Evolutionary conservation across 2,329 filamentous ascomycete species (phyloP).

Genomic region (Cryphonectria naterciae): DNA sequence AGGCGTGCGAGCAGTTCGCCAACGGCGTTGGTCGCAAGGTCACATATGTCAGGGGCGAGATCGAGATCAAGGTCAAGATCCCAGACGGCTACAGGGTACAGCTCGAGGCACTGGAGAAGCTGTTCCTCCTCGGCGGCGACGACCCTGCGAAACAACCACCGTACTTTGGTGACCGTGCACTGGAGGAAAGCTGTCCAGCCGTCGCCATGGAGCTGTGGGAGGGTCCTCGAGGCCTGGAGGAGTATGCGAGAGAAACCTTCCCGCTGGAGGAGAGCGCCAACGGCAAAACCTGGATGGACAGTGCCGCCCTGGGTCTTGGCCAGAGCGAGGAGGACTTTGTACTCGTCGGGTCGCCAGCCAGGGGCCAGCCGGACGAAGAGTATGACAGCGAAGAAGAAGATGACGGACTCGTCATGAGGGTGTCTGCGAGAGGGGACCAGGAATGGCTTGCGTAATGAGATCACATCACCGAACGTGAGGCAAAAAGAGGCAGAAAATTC

Average conservation of each 20-base stretch:
- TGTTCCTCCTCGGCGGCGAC: conserved; percentile 57
- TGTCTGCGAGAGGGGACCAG: conserved; percentile 60
- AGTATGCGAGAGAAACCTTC: conserved; percentile 94
- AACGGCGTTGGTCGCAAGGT: conserved; percentile 78
- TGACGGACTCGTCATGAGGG: conserved; percentile 62
- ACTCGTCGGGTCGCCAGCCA: conserved; percentile 20
- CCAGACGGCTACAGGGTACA: conserved; percentile 89
- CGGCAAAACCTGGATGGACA: conserved; percentile 85
- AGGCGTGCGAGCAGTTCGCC: conserved; percentile 81
- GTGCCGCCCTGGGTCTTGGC: background rate
- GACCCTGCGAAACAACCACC: conserved; percentile 62
- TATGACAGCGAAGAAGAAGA: conserved; percentile 53
- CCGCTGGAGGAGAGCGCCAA: conserved; percentile 94
- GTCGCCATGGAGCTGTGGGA: conserved; percentile 87
- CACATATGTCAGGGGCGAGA: conserved; percentile 75
- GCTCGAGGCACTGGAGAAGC: conserved; percentile 69
- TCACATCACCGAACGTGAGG: background rate
- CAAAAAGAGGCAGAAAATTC: background rate
- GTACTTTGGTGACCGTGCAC: conserved; percentile 62
- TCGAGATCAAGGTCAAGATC: conserved; percentile 84
- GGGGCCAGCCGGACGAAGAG: conserved; percentile 41
- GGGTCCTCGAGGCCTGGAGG: conserved; percentile 85
- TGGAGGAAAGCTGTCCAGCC: conserved; percentile 69
- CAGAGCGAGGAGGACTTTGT: conserved; percentile 24
- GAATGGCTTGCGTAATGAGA: conserved; percentile 58